Evolutionary conservation across 345 rosid genomes (phyloP).

Genomic region (Theobroma cacao): DNA sequence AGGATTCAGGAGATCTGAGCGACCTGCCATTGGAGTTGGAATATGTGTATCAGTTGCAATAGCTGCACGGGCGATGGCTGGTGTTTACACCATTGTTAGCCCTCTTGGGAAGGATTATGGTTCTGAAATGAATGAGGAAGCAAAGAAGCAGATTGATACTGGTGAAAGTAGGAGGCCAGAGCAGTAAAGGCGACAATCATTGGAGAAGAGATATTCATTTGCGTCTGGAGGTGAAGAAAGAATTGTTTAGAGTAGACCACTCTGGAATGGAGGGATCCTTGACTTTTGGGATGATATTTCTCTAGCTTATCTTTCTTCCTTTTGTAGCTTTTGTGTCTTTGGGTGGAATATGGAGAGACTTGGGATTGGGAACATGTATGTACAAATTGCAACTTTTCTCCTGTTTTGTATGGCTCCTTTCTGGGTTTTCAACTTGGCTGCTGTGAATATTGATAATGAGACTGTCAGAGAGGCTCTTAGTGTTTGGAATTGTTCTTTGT

Average conservation of each 20-base stretch:
- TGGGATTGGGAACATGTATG: slow-evolving; percentile 56
- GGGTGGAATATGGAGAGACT: slow-evolving; percentile 68
- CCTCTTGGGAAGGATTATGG: slow-evolving; percentile 53
- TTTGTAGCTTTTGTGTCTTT: slow-evolving; percentile 44
- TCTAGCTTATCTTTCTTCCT: slow-evolving; percentile 55
- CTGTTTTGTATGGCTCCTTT: slow-evolving; percentile 94
- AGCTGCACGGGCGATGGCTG: slow-evolving; percentile 48
- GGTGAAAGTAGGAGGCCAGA: slow-evolving; percentile 22
- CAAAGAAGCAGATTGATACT: slow-evolving; percentile 23
- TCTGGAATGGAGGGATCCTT: slow-evolving; percentile 53
- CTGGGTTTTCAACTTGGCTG: slow-evolving; percentile 89
- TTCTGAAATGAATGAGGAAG: slow-evolving; percentile 38
- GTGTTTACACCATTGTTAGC: slow-evolving; percentile 46
- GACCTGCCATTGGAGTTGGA: slow-evolving; percentile 52
- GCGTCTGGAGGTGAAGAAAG: slow-evolving; percentile 28
- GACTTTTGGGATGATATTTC: slow-evolving; percentile 87
- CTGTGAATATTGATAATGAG: slow-evolving; percentile 69
- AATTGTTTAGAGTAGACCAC: slow-evolving; percentile 31
- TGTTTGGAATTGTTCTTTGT: slow-evolving; percentile 71
- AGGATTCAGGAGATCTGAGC: slow-evolving; percentile 44
- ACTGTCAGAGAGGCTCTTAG: slow-evolving; percentile 58
- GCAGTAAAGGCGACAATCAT: slow-evolving; percentile 24
- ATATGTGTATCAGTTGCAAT: slow-evolving; percentile 44
- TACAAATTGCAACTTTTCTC: slow-evolving; percentile 50
- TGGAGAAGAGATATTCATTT: slow-evolving; percentile 41